Evolutionary conservation across 2,329 filamentous ascomycete genomes (phyloP).

Genomic region (Pseudogymnoascus sp.): DNA sequence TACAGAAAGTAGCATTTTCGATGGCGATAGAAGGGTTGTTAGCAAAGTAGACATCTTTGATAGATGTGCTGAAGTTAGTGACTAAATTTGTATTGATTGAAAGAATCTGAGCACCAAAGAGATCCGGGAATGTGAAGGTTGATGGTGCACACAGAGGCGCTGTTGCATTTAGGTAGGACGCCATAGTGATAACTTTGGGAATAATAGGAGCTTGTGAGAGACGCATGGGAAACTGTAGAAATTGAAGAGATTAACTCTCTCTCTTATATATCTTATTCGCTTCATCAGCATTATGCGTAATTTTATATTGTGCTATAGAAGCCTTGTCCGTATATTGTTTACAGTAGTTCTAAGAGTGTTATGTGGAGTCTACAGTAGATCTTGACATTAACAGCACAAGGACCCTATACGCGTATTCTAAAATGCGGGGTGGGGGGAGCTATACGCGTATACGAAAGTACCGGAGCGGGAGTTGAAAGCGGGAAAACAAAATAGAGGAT

Average conservation of each 20-base stretch:
- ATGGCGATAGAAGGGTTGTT: not conserved
- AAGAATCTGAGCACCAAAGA: not conserved
- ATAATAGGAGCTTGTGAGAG: not conserved
- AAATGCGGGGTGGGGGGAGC: not conserved
- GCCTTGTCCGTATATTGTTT: not conserved
- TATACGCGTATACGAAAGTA: not conserved
- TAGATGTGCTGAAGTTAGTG: not conserved
- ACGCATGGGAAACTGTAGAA: not conserved
- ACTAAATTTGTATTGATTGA: not conserved
- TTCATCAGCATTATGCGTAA: not conserved
- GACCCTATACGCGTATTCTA: not conserved
- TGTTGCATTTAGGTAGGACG: not conserved
- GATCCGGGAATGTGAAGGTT: not conserved
- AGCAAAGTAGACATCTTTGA: not conserved
- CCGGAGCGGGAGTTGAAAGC: not conserved
- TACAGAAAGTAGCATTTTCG: conserved; percentile 24
- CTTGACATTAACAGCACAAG: not conserved
- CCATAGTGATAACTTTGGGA: not conserved
- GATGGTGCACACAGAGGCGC: not conserved
- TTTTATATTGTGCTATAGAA: not conserved
- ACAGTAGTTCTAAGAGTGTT: not conserved
- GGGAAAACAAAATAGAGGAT: not conserved
- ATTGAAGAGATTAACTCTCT: not conserved
- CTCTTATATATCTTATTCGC: not conserved
- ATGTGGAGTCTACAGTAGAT: not conserved